phyloP scores from a whole-genome alignment of 495 filamentous ascomycete species.

The Evansstolkia leycettana region DNA sequence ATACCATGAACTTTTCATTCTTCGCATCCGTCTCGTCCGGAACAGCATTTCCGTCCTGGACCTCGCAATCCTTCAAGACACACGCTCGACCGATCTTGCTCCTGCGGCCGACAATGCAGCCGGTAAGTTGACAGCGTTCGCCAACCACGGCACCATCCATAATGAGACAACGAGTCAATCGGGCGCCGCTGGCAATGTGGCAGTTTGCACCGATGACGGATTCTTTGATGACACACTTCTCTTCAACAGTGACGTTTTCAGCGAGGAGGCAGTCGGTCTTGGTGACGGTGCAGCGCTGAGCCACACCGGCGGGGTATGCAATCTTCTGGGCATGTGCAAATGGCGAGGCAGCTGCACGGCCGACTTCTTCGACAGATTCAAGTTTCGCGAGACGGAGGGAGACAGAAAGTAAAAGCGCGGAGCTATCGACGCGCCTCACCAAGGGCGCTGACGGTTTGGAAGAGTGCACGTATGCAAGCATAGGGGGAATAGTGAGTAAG shows the following conservation, averaged over 20 bases:
- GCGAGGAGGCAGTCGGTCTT: conserved; percentile 65
- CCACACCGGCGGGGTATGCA: conserved; percentile 64
- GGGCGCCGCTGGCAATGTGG: conserved; percentile 68
- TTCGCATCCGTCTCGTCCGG: conserved; percentile 72
- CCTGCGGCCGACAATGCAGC: conserved; percentile 68
- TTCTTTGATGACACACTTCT: conserved; percentile 78
- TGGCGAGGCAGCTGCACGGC: conserved; percentile 45
- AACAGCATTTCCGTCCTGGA: conserved; percentile 77
- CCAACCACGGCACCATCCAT: conserved; percentile 85
- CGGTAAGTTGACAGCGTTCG: conserved; percentile 61
- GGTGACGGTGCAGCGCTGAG: conserved; percentile 63
- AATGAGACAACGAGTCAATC: conserved; percentile 67
- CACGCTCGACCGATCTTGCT: conserved; percentile 65
- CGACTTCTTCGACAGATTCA: conserved; percentile 53
- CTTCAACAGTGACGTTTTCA: conserved; percentile 74
- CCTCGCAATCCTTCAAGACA: conserved; percentile 72
- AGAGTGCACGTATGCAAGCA: conserved; percentile 69
- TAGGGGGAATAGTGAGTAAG: conserved; percentile 44
- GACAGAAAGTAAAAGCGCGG: conserved; percentile 62
- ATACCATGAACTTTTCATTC: conserved; percentile 76
- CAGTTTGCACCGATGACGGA: conserved; percentile 76
- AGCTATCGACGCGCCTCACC: conserved; percentile 78
- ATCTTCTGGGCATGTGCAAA: conserved; percentile 69
- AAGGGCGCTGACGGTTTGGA: conserved; percentile 38
- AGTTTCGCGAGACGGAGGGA: conserved; percentile 80